These are phyloP conservation scores for Penicillium sp. DNA, from an alignment of 2,329 filamentous ascomycete species.

Conservation along the genomic window DNA sequence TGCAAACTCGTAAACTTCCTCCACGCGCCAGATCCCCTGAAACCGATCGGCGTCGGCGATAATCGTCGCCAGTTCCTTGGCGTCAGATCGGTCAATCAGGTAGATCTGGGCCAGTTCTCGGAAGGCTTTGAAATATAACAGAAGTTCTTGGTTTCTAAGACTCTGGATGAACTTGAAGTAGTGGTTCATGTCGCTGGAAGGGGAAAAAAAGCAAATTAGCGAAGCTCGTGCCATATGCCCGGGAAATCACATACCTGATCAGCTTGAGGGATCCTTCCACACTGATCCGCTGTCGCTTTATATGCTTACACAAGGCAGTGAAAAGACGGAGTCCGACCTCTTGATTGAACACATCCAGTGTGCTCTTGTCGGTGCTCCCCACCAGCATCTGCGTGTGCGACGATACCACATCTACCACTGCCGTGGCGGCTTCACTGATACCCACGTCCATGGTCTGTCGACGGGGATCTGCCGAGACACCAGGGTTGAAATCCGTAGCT, in stretches of 20 bases:
- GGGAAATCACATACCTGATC: slow-evolving; percentile 56
- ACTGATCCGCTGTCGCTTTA: slow-evolving; percentile 91
- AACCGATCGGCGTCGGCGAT: slow-evolving; percentile 91
- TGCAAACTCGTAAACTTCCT: slow-evolving; percentile 97
- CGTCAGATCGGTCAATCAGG: slow-evolving; percentile 77
- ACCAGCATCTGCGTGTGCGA: slow-evolving; percentile 89
- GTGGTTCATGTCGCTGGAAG: slow-evolving; percentile 77
- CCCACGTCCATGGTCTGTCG: slow-evolving; percentile 47
- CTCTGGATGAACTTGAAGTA: slow-evolving; percentile 81
- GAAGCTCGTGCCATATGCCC: neutral
- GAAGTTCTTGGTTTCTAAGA: slow-evolving; percentile 74
- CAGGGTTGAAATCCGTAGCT: slow-evolving; percentile 85
- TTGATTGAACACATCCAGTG: slow-evolving; percentile 97
- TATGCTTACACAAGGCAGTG: slow-evolving; percentile 87
- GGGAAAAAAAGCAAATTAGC: slow-evolving; percentile 6
- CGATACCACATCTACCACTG: slow-evolving; percentile 77
- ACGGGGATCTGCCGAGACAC: slow-evolving; percentile 32
- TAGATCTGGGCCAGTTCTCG: slow-evolving; percentile 94
- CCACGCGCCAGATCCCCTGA: slow-evolving; percentile 83
- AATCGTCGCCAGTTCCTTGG: slow-evolving; percentile 90
- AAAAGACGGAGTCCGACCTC: slow-evolving; percentile 93
- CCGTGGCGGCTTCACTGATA: slow-evolving; percentile 70
- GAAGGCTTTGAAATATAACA: slow-evolving; percentile 86
- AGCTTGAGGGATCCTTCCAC: slow-evolving; percentile 84
- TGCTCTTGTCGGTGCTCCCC: slow-evolving; percentile 94